Percentiles rank a stretch among this genome's conserved stretches.
Conservation (phyloP, 1,139 yeast species). For the Kodamaea ohmeri region DNA sequence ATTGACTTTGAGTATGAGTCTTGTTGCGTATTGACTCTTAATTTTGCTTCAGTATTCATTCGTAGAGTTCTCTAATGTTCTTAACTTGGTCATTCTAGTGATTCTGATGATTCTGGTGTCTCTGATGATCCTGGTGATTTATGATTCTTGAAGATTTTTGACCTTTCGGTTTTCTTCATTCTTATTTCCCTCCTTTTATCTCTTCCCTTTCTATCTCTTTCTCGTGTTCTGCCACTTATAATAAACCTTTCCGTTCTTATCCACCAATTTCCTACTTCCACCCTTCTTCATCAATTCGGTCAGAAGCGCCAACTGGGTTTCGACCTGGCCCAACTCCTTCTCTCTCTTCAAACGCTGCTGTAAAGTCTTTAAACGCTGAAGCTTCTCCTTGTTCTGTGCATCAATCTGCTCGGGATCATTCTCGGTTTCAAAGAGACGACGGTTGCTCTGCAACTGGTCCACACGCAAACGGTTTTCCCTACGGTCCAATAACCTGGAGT, state of each 20-base stretch:
- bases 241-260: conserved; percentile 60
- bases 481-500: conserved; percentile 55
- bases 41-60: no score
- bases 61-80: no score
- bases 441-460: conserved; percentile 54
- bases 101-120: no score
- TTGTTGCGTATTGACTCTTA: no score
- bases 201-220: conserved; percentile 47
- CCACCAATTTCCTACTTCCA: conserved; percentile 70
- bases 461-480: conserved; percentile 70
- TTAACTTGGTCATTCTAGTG: no score
- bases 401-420: conserved; percentile 37
- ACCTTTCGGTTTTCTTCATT: no score
- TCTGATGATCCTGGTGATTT: no score
- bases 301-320: conserved; percentile 70
- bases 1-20: no score
- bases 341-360: conserved; percentile 66
- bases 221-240: conserved; percentile 88
- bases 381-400: conserved; percentile 51
- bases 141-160: neutral
- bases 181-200: neutral
- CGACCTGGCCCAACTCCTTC: conserved; percentile 62
- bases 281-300: conserved; percentile 91
- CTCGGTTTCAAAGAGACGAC: conserved; percentile 25
- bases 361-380: conserved; percentile 54